These are phyloP conservation scores for Sarocladium oryzae DNA, from an alignment of 2,329 filamentous ascomycete genomes.

Conservation along the genomic window DNA sequence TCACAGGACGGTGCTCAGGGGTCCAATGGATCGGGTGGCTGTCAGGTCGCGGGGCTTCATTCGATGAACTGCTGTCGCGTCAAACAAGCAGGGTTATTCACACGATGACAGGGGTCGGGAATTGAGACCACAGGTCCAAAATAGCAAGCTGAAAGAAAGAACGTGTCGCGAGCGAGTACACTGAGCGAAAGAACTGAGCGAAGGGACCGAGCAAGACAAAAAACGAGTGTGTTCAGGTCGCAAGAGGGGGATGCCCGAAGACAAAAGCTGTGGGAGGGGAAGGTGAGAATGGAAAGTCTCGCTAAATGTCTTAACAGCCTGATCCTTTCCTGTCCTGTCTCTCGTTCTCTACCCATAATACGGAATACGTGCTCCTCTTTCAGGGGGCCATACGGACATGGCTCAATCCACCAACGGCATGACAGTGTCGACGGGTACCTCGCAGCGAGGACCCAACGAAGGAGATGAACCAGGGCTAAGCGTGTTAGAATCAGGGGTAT, in stretches of 20 bases:
- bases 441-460: not conserved
- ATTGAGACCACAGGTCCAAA: too few species aligned
- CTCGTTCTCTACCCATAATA: not conserved
- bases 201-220: too few species aligned
- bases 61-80: not conserved
- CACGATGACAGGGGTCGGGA: not conserved
- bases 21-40: not conserved
- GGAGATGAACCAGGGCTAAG: not conserved
- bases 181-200: not conserved
- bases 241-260: not conserved
- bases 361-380: too few species aligned
- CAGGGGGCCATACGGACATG: not conserved
- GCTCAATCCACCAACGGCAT: not conserved
- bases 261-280: not conserved
- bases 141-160: not conserved
- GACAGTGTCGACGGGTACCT: conserved; percentile 1
- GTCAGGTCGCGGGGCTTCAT: not conserved
- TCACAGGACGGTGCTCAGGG: conserved; percentile 1
- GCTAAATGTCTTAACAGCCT: not conserved
- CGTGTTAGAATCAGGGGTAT: conserved; percentile 1
- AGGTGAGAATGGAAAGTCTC: not conserved
- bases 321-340: not conserved
- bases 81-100: not conserved
- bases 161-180: not conserved
- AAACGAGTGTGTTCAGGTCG: not conserved